Base-by-base conservation (phyloP, 768 basidiomycete genomes). In the Phylloporus arenicola region DNA sequence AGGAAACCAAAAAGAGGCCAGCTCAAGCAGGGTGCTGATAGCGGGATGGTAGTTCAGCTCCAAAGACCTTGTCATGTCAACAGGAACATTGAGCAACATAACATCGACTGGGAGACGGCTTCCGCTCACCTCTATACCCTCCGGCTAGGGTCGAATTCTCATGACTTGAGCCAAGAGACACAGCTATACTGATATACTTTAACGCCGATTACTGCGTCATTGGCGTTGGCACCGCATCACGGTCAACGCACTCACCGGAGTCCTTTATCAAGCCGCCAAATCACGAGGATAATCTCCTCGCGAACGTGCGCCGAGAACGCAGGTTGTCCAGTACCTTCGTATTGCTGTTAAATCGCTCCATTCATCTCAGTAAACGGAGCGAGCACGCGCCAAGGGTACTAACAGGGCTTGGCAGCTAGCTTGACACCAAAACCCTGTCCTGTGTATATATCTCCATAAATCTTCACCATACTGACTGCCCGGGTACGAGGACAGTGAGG, bases 211-310 rank as follows among this genome's bases (percentile, higher is more conserved):
- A 34, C 19, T 13, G 38, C 40, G 34, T 42, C 42, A 46, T 20
- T 30, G 17, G 34, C 25, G 22, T 25, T 22, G 47, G 30, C 49
- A 48, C 30, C 19, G 51, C 33, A 50, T 37, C 7, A 13, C 27
- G 37, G 42, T 19, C 40, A 53, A 49, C n/a, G 13, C 17, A 42
- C 56, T 51, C 27, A 24, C 52, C 44, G 31, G n/a, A 20, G 12
- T 45, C n/a, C 53, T 39, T 31, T 30, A 39, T 17, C 12, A 31
- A 31, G 14, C 51, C 45, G 33, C 27, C 19, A 38, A 47, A 33
- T 39, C 39, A 24, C 39, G 43, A 50, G 30, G 39, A 49, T 17
- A 39, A 52, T 48, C 40, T 49, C 29, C 45, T 33, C 42, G 33
- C 30, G 29, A 20, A 34, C 38, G 24, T 47, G 35, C 39, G 33